These are phyloP conservation scores for Bipolaris zeicola DNA, from an alignment of 2,329 filamentous ascomycete species.

Conservation along the genomic window DNA sequence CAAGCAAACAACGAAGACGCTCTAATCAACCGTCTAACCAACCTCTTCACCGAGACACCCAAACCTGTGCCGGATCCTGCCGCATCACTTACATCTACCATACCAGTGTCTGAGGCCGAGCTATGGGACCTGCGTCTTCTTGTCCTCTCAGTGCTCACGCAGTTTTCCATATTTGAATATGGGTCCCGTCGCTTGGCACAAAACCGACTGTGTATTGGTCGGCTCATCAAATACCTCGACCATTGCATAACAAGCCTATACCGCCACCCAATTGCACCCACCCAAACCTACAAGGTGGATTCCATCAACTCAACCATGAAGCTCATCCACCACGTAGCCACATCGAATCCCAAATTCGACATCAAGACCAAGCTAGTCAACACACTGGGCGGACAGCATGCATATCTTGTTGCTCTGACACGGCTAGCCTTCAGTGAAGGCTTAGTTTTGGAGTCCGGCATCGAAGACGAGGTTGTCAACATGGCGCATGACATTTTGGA, in stretches of 20 bases:
- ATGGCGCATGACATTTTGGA: constrained; percentile 83
- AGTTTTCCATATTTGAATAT: constrained; percentile 64
- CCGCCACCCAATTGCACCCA: constrained; percentile 32
- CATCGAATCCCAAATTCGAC: constrained; percentile 66
- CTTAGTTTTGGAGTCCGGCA: constrained; percentile 74
- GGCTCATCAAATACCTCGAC: constrained; percentile 75
- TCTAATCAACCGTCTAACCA: constrained; percentile 67
- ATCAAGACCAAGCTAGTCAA: constrained; percentile 73
- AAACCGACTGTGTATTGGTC: constrained; percentile 72
- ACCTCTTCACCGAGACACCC: constrained; percentile 64
- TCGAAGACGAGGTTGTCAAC: constrained; percentile 78
- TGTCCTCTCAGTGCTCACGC: constrained; percentile 55
- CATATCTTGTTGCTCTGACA: constrained; percentile 80
- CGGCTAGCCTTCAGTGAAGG: constrained; percentile 86
- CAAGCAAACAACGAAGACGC: constrained; percentile 49
- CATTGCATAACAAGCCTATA: constrained; percentile 71
- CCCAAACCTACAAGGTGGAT: constrained; percentile 50
- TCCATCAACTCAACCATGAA: constrained; percentile 65
- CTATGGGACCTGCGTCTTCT: constrained; percentile 55
- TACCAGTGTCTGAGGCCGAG: constrained; percentile 34
- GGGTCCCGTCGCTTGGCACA: constrained; percentile 69
- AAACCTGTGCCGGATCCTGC: constrained; percentile 36
- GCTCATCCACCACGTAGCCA: constrained; percentile 66
- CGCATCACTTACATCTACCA: not conserved
- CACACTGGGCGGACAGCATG: constrained; percentile 75